phyloP scores from a whole-genome alignment of 2,329 filamentous ascomycete species.

The Exophiala sp. region DNA sequence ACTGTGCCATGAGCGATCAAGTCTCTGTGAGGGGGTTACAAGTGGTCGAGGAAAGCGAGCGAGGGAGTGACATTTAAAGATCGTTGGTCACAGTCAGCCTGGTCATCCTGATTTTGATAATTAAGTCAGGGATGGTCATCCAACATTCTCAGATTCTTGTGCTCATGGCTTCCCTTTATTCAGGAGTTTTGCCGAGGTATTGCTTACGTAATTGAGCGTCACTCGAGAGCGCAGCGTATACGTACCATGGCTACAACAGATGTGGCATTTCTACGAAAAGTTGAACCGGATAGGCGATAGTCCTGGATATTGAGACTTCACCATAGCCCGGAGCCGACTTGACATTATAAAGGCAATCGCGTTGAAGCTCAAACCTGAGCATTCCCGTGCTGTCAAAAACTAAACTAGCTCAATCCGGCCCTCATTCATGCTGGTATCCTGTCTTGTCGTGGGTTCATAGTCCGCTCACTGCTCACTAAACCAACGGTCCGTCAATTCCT shows the following conservation, averaged over 20 bases:
- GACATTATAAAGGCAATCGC: background rate
- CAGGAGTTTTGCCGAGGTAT: no score
- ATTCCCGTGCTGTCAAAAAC: background rate
- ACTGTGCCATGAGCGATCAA: background rate
- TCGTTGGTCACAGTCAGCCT: background rate
- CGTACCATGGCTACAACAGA: no score
- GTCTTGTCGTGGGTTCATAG: slow-evolving; percentile 1
- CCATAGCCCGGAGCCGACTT: background rate
- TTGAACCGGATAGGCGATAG: no score
- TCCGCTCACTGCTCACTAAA: background rate
- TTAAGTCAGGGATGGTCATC: background rate
- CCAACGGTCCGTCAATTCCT: background rate
- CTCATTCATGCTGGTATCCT: slow-evolving; percentile 2
- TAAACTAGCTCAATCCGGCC: background rate
- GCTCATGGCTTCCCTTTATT: background rate
- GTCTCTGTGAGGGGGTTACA: background rate
- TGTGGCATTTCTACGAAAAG: no score
- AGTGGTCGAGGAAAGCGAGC: background rate
- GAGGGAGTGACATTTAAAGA: slow-evolving; percentile 3
- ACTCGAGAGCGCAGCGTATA: no score
- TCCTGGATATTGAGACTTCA: no score
- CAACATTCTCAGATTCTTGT: background rate
- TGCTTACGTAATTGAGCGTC: no score
- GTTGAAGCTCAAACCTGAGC: background rate
- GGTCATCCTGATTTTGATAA: background rate